A percentile compares a stretch with the other conserved stretches of the same genome.
Conservation (phyloP, 2,329 filamentous ascomycete genomes). For the Aspergillus fructus region DNA sequence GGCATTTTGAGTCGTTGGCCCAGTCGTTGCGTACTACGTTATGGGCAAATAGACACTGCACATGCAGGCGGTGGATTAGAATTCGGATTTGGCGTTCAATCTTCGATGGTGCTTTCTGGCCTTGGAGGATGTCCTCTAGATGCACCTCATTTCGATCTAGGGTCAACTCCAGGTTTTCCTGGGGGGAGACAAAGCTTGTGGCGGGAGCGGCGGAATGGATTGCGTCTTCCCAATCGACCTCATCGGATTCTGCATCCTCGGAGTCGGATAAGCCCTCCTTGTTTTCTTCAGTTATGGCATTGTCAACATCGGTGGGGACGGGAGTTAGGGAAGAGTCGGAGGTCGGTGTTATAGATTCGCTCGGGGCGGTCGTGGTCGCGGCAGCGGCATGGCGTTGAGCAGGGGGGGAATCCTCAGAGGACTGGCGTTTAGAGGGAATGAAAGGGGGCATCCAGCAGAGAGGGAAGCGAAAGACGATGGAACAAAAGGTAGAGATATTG, state of each 20-base stretch:
- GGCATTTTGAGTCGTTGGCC: slow-evolving; percentile 73
- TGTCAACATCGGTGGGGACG: slow-evolving; percentile 23
- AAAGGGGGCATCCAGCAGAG: slow-evolving; percentile 45
- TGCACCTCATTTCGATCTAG: slow-evolving; percentile 57
- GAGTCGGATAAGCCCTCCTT: slow-evolving; percentile 40
- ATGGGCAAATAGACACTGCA: slow-evolving; percentile 83
- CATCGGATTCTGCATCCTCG: slow-evolving; percentile 56
- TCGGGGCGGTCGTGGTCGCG: slow-evolving; percentile 21
- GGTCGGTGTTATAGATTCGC: slow-evolving; percentile 22
- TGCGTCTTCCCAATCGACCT: slow-evolving; percentile 60
- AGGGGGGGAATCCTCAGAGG: slow-evolving; percentile 34
- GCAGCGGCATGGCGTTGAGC: slow-evolving; percentile 36
- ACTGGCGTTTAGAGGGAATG: slow-evolving; percentile 44
- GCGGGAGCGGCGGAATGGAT: slow-evolving; percentile 37
- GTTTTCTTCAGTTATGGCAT: slow-evolving; percentile 39
- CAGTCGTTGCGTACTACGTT: slow-evolving; percentile 84
- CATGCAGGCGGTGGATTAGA: slow-evolving; percentile 83
- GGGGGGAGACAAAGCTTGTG: slow-evolving; percentile 49
- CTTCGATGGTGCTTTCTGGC: slow-evolving; percentile 83
- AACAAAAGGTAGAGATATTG: neutral
- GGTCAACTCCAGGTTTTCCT: slow-evolving; percentile 73
- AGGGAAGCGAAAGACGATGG: slow-evolving; percentile 5
- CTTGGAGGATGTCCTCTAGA: slow-evolving; percentile 59
- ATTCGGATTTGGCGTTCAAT: slow-evolving; percentile 75
- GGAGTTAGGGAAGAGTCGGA: slow-evolving; percentile 41